Evolutionary conservation across 2,329 filamentous ascomycete species (phyloP).

Genomic region (Drechslerella coelobrocha): DNA sequence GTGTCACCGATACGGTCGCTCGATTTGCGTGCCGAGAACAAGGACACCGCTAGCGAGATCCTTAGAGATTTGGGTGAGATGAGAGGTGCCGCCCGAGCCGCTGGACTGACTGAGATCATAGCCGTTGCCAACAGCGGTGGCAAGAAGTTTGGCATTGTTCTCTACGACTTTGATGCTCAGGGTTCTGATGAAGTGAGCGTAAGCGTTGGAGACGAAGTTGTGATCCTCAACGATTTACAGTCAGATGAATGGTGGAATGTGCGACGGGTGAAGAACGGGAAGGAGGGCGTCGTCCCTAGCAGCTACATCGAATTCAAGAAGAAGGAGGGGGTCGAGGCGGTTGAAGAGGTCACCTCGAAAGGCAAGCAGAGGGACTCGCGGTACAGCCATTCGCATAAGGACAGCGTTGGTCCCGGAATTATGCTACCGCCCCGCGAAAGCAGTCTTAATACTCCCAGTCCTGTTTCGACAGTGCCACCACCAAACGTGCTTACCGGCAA

Average conservation of each 20-base stretch:
- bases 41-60: conserved; percentile 95
- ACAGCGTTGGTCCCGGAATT: conserved; percentile 73
- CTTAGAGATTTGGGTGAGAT: conserved; percentile 86
- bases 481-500: conserved; percentile 2
- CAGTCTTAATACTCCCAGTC: conserved; percentile 66
- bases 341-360: conserved; percentile 64
- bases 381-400: conserved; percentile 36
- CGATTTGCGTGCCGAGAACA: conserved; percentile 95
- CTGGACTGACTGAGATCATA: conserved; percentile 80
- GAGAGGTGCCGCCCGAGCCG: conserved; percentile 81
- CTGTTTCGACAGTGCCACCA: conserved; percentile 13
- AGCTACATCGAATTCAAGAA: conserved; percentile 87
- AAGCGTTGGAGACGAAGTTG: conserved; percentile 84
- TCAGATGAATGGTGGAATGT: conserved; percentile 99
- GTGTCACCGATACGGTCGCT: conserved; percentile 91
- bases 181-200: conserved; percentile 97
- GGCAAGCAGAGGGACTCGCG: conserved; percentile 67
- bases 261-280: conserved; percentile 84
- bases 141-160: conserved; percentile 70
- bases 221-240: conserved; percentile 85
- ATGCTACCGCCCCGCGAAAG: conserved; percentile 78
- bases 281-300: conserved; percentile 93
- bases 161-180: conserved; percentile 97
- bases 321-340: conserved; percentile 10
- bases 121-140: conserved; percentile 74